Conservation (phyloP, 2,329 filamentous ascomycete genomes). For the Colletotrichum graminicola region DNA sequence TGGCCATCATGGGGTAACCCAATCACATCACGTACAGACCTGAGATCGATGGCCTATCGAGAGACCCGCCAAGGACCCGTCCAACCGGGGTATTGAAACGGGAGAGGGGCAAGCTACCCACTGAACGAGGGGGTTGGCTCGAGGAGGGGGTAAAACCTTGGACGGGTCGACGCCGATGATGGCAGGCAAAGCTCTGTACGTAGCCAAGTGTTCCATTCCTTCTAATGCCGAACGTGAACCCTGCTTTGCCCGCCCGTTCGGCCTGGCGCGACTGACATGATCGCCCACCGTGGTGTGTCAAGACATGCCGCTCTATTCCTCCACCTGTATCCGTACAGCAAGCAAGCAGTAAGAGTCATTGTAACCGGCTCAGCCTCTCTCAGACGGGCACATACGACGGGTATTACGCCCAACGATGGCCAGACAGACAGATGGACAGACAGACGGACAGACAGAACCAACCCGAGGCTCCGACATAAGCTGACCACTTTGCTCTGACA, state of each 20-base stretch:
- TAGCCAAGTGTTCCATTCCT: too few relatives aligned
- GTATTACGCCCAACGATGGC: not conserved
- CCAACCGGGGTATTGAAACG: not conserved
- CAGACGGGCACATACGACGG: not conserved
- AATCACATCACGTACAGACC: too few relatives aligned
- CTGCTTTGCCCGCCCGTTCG: not conserved
- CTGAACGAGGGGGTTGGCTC: too few relatives aligned
- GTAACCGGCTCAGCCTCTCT: constrained; percentile 8
- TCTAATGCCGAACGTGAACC: not conserved
- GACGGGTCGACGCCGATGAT: too few relatives aligned
- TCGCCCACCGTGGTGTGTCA: not conserved
- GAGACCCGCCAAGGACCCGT: not conserved
- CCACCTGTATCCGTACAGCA: too few relatives aligned
- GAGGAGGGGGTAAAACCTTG: too few relatives aligned
- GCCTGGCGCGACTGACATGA: not conserved
- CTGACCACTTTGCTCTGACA: constrained; percentile 3
- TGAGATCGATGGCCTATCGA: not conserved
- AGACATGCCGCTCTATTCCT: not conserved
- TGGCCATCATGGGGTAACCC: not conserved
- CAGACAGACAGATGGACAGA: not conserved
- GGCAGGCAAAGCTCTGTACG: too few relatives aligned
- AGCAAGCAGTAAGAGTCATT: not conserved
- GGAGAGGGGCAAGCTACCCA: not conserved
- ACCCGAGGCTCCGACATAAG: constrained; percentile 2
- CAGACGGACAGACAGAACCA: not conserved